Base-by-base conservation (phyloP, 192 early-diverging fungal species). In the Entophlyctis luteolus region DNA sequence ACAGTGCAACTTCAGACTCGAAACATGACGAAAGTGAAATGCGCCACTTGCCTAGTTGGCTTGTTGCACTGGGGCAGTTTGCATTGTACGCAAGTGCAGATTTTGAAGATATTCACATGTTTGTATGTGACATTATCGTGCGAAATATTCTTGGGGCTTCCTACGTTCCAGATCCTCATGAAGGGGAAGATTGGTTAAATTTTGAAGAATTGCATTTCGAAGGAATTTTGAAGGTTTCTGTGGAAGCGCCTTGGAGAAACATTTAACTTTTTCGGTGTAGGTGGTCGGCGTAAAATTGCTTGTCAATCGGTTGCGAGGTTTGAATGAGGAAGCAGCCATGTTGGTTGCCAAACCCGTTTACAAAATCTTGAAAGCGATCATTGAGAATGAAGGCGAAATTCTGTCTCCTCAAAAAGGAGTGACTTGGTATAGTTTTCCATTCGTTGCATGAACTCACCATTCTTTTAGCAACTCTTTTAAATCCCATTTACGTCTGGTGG, bases 401-500 rank as follows among this genome's bases (percentile, higher is more conserved):
- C 71, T 82, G n/a, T n/a, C 18, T 3, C 8, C 18, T 54, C 35
- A 10, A 20, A 39, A 54, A 22, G 50, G 50, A 20, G 52, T 39
- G 14, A 46, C 42, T 33, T 68, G 55, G 55, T 56, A 20, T 8
- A 31, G 48, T 42, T 49, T 29, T 66, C 37, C 31, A 39, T 31
- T 53, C 16, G 12, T 0, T 18, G 22, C 16, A 39, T 23, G 3
- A 55, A 55, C 1, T 66, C 14, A 4, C 4, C 29, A 12, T 28
- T 53, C 23, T 31, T 37, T 52, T 57, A 86, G 84, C 33, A 55
- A 72, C 39, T 71, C 79, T 0, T 63, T 81, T 34, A 77, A 81
- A 60, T 86, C 86, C 31, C 87, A 90, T 50, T 54, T 93, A 23
- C 83, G 88, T 32, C 74, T 91, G 37, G 79, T 78, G 2, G 91